These are phyloP conservation scores for Eurotiales sp. DNA, from an alignment of 2,329 filamentous ascomycete genomes.

Conservation along the genomic window DNA sequence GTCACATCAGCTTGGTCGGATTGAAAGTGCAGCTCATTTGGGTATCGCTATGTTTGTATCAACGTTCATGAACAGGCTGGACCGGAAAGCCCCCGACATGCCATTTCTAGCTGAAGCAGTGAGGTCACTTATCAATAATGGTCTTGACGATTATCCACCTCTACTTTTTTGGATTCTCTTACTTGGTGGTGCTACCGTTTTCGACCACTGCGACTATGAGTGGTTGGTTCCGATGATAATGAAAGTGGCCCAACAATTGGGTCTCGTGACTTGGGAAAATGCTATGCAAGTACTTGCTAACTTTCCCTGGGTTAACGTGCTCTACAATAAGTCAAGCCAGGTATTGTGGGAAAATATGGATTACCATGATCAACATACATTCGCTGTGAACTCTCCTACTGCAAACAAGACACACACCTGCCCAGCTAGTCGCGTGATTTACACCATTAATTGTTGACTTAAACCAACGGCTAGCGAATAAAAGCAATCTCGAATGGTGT, in stretches of 20 bases:
- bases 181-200: slow-evolving; percentile 6
- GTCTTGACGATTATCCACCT: not conserved
- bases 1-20: not conserved
- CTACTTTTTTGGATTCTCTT: slow-evolving; percentile 13
- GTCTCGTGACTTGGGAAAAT: slow-evolving; percentile 7
- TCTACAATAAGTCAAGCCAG: slow-evolving; percentile 5
- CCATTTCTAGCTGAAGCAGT: slow-evolving; percentile 8
- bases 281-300: not conserved
- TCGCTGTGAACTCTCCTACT: not conserved
- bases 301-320: slow-evolving; percentile 12
- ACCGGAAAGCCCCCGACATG: slow-evolving; percentile 9
- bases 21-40: slow-evolving; percentile 14
- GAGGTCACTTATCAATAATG: not conserved
- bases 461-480: no score
- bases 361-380: not conserved
- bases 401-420: not conserved
- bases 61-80: slow-evolving; percentile 14
- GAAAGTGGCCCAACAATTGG: not conserved
- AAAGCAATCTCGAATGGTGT: not conserved
- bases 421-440: no score
- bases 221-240: slow-evolving; percentile 11
- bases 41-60: slow-evolving; percentile 12
- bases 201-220: not conserved
- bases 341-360: slow-evolving; percentile 6
- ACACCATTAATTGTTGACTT: no score